A percentile compares a stretch with the other conserved stretches of the same genome.
phyloP scores from a whole-genome alignment of 768 basidiomycete genomes.

The Boletus bicolor region DNA sequence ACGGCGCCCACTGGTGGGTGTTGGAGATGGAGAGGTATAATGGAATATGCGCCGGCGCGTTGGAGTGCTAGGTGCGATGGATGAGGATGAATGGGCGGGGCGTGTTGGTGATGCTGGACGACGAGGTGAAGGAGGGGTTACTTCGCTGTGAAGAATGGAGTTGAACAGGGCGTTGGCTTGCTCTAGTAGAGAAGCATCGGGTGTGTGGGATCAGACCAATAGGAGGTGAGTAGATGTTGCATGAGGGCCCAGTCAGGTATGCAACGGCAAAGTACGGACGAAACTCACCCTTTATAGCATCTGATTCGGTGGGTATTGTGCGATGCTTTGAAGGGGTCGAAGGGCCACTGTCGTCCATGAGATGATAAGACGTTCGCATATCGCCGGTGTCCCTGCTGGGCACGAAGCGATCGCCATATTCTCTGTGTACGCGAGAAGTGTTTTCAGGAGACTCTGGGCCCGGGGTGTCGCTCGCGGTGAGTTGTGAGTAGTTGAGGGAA shows the following conservation, averaged over 20 bases:
- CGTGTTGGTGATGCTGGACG: conserved; percentile 62
- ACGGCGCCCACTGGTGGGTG: conserved; percentile 43
- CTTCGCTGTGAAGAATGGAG: conserved; percentile 72
- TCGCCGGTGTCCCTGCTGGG: conserved; percentile 58
- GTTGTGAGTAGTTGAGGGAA: conserved; percentile 49
- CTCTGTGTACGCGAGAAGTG: conserved; percentile 34
- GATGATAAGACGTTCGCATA: conserved; percentile 59
- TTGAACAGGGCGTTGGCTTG: conserved; percentile 84
- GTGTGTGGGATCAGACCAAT: conserved; percentile 16
- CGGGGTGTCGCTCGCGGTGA: conserved; percentile 48
- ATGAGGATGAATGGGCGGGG: conserved; percentile 35
- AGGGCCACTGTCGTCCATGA: conserved; percentile 53
- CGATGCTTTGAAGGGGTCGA: conserved; percentile 59
- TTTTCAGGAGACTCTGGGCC: conserved; percentile 43
- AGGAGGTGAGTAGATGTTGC: conserved; percentile 11
- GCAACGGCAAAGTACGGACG: not conserved
- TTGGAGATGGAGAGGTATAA: conserved; percentile 60
- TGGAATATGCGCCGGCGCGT: conserved; percentile 61
- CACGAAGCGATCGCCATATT: conserved; percentile 61
- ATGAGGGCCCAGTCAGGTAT: conserved; percentile 3
- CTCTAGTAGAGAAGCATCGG: conserved; percentile 41
- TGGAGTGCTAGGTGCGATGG: conserved; percentile 43
- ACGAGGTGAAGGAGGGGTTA: conserved; percentile 65
- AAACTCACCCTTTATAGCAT: conserved; percentile 67
- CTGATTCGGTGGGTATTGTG: conserved; percentile 65